Evolutionary conservation across 495 filamentous ascomycete genomes (phyloP), one percentile per base, ranked within the genome.

Genomic region (Trichoderma gamsii): DNA sequence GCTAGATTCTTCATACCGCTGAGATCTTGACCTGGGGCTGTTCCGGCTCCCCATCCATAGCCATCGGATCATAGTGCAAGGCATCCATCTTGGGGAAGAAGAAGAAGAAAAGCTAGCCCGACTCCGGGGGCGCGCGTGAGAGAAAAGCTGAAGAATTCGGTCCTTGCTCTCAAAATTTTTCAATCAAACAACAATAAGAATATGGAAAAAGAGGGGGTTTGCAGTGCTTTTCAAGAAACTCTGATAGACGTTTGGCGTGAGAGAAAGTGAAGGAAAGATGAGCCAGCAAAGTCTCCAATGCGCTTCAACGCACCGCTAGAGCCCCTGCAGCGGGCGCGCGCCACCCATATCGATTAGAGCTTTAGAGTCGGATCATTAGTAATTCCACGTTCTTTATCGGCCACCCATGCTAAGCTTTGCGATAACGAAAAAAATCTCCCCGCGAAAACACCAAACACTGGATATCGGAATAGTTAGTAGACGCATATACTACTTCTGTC

Each of bases 21-120:
- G 88, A 87, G 66, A 91, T 89, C 72, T 89, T 90, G 67, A 91
- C 85, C 70, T 85, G 83, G 27, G 88, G 87, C 69, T 88, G 88
- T 38, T 82, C 75, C 75, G 87, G 81, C 80, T 90, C 88, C 71
- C 84, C 82, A 69, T 82, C 80, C 83, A 90, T 87, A 63, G 74
- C 75, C 80, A 84, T 83, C 21, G 79, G 74, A 73, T 89, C 88
- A 76, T 89, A 91, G 68, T 90, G 87, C 88, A 90, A 89, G 35
- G 35, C 29, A 49, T 66, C 65, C 65, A 66, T 66, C 41, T 12
- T 66, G 1, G 25, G 0, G 68, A 69, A 72, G 32, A n/a, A 38
- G 35, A 9, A 38, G 35, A 38, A 38, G 35, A 38, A 70, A 49
- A 35, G 38, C 41, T 23, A 23, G 38, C 41, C 66, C 44, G 18